These are phyloP conservation scores for Euphrasia arctica DNA, from an alignment of 305 asterid genomes.

Conservation along the genomic window DNA sequence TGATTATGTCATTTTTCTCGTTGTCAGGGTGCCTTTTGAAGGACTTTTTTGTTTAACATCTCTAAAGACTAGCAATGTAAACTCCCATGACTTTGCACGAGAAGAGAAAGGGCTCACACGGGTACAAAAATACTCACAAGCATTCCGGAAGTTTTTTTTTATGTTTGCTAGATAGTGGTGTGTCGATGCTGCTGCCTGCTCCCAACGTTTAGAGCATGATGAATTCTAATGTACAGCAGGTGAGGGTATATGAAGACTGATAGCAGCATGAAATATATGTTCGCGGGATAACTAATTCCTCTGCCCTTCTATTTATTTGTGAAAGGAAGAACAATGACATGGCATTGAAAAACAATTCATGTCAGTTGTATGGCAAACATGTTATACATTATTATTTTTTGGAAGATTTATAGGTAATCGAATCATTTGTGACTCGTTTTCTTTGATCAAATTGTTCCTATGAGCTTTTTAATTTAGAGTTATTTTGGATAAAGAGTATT, in stretches of 20 bases:
- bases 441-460: too few species aligned
- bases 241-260: background rate
- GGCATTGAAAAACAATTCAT: conserved; percentile 5
- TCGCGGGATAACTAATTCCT: conserved; percentile 17
- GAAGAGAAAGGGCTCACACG: conserved; percentile 4
- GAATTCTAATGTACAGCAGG: conserved; percentile 10
- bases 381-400: background rate
- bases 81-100: background rate
- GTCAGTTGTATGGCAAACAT: background rate
- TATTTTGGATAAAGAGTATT: too few species aligned
- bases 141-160: conserved; percentile 7
- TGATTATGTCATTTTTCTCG: background rate
- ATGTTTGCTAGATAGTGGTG: background rate
- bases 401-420: background rate
- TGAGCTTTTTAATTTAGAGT: too few species aligned
- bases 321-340: background rate
- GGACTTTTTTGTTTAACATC: background rate
- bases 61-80: conserved; percentile 6
- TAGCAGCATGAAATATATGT: background rate
- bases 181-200: conserved; percentile 7
- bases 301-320: background rate
- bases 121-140: background rate
- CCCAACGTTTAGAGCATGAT: background rate
- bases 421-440: background rate
- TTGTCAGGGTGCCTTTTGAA: conserved; percentile 3